Conservation (phyloP, 371 early-diverging fungal genomes). For the Circinella minor region DNA sequence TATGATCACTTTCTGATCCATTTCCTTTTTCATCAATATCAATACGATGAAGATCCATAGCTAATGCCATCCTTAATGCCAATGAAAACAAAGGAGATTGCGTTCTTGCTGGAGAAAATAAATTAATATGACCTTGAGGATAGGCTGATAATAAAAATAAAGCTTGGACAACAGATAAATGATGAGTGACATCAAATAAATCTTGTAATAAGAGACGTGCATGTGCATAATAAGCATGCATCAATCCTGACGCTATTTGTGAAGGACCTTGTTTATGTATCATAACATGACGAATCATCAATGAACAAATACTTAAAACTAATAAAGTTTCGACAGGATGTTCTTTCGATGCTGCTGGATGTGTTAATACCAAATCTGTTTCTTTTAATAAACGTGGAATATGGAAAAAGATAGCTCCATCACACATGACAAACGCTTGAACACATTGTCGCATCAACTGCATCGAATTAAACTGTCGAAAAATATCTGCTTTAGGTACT, state of each 20-base stretch:
- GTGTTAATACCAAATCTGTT: conserved; percentile 38
- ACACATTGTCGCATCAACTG: conserved; percentile 50
- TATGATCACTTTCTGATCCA: not conserved
- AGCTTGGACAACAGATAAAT: conserved; percentile 44
- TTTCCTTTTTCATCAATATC: conserved; percentile 15
- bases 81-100: conserved; percentile 28
- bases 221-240: conserved; percentile 40
- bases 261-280: conserved; percentile 31
- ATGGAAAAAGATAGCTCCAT: conserved; percentile 42
- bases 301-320: conserved; percentile 39
- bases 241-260: conserved; percentile 31
- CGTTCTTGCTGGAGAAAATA: conserved; percentile 37
- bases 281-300: conserved; percentile 47
- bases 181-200: conserved; percentile 49
- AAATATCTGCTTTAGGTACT: conserved; percentile 21
- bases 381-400: conserved; percentile 34
- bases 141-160: conserved; percentile 44
- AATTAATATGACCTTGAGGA: conserved; percentile 39
- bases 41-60: conserved; percentile 44
- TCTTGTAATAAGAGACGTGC: conserved; percentile 46
- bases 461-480: conserved; percentile 40
- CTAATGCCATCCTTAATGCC: conserved; percentile 39
- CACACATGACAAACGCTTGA: conserved; percentile 43
- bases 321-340: conserved; percentile 36
- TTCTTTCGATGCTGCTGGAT: conserved; percentile 36